Conservation (phyloP, 495 filamentous ascomycete species). For the Xylaria cubensis region DNA sequence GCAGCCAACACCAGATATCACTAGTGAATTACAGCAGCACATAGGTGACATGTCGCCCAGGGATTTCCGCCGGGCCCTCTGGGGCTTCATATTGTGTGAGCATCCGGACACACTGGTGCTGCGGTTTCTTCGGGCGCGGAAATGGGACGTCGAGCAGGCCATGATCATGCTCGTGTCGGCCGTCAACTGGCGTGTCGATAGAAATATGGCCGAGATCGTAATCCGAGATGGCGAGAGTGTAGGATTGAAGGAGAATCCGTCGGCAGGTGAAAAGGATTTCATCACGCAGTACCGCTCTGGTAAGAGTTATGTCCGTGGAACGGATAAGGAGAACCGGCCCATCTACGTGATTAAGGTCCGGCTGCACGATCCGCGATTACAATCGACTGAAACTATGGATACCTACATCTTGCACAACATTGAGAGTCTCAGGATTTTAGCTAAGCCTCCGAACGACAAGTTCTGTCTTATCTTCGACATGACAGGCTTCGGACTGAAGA, state of each 20-base stretch:
- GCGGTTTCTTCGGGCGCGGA: conserved; percentile 26
- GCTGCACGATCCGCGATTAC: conserved; percentile 17
- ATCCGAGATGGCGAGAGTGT: conserved; percentile 17
- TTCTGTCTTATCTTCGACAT: conserved; percentile 28
- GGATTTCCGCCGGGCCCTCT: conserved; percentile 23
- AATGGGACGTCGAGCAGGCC: conserved; percentile 14
- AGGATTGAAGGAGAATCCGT: not conserved
- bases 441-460: conserved; percentile 4
- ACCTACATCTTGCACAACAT: conserved; percentile 23
- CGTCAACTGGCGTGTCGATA: conserved; percentile 23
- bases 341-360: conserved; percentile 14
- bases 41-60: not conserved
- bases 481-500: conserved; percentile 23
- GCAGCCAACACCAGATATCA: conserved; percentile 2
- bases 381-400: conserved; percentile 20
- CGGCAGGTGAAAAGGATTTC: conserved; percentile 24
- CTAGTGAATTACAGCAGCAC: not conserved
- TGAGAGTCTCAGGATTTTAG: conserved; percentile 18
- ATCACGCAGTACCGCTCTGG: conserved; percentile 27
- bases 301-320: conserved; percentile 21
- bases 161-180: conserved; percentile 25
- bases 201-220: conserved; percentile 7
- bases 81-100: conserved; percentile 21
- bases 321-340: not conserved
- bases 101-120: conserved; percentile 20